Percentiles rank a stretch among this genome's conserved stretches.
phyloP scores from a whole-genome alignment of 2,329 filamentous ascomycete species.

The Alternaria dauci region DNA sequence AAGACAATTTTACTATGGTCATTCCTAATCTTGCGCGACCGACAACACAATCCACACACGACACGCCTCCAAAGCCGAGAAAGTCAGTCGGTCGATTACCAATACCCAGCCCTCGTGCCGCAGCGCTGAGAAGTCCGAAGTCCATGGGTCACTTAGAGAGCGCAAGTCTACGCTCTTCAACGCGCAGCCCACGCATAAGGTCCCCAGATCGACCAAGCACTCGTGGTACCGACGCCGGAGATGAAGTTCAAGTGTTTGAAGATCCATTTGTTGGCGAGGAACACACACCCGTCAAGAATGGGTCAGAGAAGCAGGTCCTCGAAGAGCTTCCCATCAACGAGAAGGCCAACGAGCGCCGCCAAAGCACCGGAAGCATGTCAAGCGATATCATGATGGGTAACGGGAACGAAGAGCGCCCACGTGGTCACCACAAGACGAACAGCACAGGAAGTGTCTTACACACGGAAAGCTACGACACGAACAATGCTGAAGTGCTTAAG shows the following conservation, averaged over 20 bases:
- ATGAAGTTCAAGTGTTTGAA: slow-evolving; percentile 62
- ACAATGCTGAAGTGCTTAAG: slow-evolving; percentile 53
- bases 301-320: slow-evolving; percentile 56
- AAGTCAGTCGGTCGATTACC: slow-evolving; percentile 37
- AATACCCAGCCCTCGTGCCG: slow-evolving; percentile 37
- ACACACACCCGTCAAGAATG: slow-evolving; percentile 33
- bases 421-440: slow-evolving; percentile 49
- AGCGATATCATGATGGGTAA: slow-evolving; percentile 41
- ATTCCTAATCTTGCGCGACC: slow-evolving; percentile 53
- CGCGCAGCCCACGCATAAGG: slow-evolving; percentile 41
- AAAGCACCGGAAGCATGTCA: slow-evolving; percentile 39
- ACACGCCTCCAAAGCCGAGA: slow-evolving; percentile 44
- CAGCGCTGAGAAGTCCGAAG: slow-evolving; percentile 40
- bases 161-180: slow-evolving; percentile 25
- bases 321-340: slow-evolving; percentile 62
- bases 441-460: slow-evolving; percentile 49
- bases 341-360: slow-evolving; percentile 49
- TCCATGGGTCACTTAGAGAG: slow-evolving; percentile 38
- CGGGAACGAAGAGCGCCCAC: slow-evolving; percentile 33
- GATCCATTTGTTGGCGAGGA: slow-evolving; percentile 58
- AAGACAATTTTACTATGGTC: slow-evolving; percentile 62
- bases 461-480: slow-evolving; percentile 40
- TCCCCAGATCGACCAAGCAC: slow-evolving; percentile 48
- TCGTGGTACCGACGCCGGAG: slow-evolving; percentile 43
- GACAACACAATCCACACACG: slow-evolving; percentile 37